phyloP scores from a whole-genome alignment of 2,329 filamentous ascomycete genomes.

The Colletotrichum eleusines region DNA sequence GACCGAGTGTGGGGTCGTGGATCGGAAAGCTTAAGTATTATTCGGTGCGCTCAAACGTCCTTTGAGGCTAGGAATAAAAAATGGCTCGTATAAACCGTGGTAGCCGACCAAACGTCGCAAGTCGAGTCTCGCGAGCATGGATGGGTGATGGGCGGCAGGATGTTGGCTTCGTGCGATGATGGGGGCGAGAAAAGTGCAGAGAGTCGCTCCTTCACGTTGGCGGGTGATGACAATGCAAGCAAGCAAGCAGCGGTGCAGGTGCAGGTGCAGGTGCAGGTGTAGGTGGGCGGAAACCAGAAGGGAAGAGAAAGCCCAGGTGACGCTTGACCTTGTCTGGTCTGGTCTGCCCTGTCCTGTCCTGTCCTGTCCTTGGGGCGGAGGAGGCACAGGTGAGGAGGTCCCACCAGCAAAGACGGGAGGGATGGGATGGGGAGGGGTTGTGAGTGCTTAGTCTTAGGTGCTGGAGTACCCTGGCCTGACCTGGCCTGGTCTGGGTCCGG shows the following conservation, averaged over 20 bases:
- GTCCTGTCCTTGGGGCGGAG: constrained; percentile 18
- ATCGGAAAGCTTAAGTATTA: constrained; percentile 56
- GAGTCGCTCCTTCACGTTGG: constrained; percentile 36
- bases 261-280: constrained; percentile 19
- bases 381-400: constrained; percentile 43
- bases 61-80: constrained; percentile 52
- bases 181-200: constrained; percentile 31
- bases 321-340: constrained; percentile 30
- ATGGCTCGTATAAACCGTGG: constrained; percentile 57
- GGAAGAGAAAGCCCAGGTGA: constrained; percentile 49
- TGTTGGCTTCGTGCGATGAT: constrained; percentile 36
- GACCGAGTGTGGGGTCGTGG: constrained; percentile 46
- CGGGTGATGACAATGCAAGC: constrained; percentile 27
- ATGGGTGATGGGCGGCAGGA: constrained; percentile 29
- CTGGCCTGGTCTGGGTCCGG: constrained; percentile 15
- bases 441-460: constrained; percentile 29
- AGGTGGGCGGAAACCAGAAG: constrained; percentile 36
- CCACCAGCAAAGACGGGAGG: constrained; percentile 51
- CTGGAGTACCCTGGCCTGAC: constrained; percentile 17
- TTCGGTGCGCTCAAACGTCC: constrained; percentile 51
- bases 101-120: constrained; percentile 48
- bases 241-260: constrained; percentile 31
- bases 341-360: no score
- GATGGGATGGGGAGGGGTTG: constrained; percentile 15
- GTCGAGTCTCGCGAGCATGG: constrained; percentile 34